Percentiles rank a stretch among this genome's conserved stretches.
Conservation (phyloP, 2,329 filamentous ascomycete genomes). For the Capronia americana region DNA sequence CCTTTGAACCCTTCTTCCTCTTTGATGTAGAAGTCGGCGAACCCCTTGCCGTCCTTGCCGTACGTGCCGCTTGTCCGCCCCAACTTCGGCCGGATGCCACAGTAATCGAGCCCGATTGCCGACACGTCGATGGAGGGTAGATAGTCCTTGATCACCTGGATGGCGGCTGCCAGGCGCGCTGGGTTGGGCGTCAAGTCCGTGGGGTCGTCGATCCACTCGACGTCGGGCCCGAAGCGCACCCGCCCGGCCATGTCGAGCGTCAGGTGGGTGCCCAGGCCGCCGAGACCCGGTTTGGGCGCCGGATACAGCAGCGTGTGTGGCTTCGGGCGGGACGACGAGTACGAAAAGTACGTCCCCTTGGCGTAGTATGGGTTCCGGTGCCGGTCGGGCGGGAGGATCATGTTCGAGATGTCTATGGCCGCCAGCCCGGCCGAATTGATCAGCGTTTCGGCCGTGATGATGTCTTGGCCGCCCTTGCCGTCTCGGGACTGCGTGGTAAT, state of each 20-base stretch:
- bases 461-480: conserved; percentile 46
- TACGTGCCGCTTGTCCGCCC: conserved; percentile 67
- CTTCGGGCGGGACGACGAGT: conserved; percentile 68
- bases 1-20: conserved; percentile 78
- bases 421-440: conserved; percentile 86
- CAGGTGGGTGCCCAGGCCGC: conserved; percentile 90
- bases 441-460: conserved; percentile 75
- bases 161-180: conserved; percentile 67
- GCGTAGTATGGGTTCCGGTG: conserved; percentile 75
- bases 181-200: conserved; percentile 71
- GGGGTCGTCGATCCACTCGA: conserved; percentile 86
- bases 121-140: conserved; percentile 73
- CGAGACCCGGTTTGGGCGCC: conserved; percentile 78
- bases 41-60: conserved; percentile 62
- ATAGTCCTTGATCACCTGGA: conserved; percentile 78
- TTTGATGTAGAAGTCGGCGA: conserved; percentile 82
- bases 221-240: conserved; percentile 90
- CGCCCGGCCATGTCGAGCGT: conserved; percentile 86
- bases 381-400: conserved; percentile 68
- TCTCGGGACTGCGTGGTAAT: conserved; percentile 59
- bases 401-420: conserved; percentile 79
- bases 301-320: conserved; percentile 84
- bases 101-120: conserved; percentile 80
- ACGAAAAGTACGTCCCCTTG: conserved; percentile 95
- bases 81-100: conserved; percentile 89